Evolutionary conservation across 2,329 filamentous ascomycete genomes (phyloP).

Genomic region (Fusarium veterinarium): DNA sequence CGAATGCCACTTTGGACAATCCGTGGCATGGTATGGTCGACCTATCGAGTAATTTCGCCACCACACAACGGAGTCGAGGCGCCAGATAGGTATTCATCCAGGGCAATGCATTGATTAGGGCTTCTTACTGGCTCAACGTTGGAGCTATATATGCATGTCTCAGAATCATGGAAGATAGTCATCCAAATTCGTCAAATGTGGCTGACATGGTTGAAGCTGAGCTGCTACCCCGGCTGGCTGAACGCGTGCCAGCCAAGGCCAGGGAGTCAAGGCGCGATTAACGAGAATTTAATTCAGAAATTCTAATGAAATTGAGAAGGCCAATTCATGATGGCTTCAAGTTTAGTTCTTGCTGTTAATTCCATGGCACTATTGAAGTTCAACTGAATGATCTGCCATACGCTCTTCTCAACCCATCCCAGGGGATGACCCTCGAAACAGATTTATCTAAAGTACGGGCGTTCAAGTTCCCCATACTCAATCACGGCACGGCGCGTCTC

Average conservation of each 20-base stretch:
- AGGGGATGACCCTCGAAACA: background rate
- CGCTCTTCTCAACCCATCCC: background rate
- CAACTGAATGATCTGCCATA: no score
- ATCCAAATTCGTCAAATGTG: background rate
- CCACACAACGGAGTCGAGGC: background rate
- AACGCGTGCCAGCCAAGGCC: background rate
- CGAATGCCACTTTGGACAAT: accelerated
- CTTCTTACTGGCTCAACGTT: accelerated
- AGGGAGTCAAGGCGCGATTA: background rate
- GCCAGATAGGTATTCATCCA: accelerated
- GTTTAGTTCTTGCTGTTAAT: accelerated
- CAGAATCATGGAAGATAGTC: background rate
- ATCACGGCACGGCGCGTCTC: background rate
- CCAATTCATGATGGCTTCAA: accelerated
- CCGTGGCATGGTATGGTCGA: background rate
- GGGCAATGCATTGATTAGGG: accelerated
- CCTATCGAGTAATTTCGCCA: background rate
- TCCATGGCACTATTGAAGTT: background rate
- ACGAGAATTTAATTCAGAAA: background rate
- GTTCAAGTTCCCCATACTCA: background rate
- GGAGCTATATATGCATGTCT: background rate
- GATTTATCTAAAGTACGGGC: background rate
- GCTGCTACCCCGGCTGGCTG: background rate
- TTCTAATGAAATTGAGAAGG: background rate
- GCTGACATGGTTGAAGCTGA: background rate